A percentile compares a stretch with the other conserved stretches of the same genome.
Evolutionary conservation across 176 grass and related monocot species (phyloP).

Genomic region (Zizania latifolia): DNA sequence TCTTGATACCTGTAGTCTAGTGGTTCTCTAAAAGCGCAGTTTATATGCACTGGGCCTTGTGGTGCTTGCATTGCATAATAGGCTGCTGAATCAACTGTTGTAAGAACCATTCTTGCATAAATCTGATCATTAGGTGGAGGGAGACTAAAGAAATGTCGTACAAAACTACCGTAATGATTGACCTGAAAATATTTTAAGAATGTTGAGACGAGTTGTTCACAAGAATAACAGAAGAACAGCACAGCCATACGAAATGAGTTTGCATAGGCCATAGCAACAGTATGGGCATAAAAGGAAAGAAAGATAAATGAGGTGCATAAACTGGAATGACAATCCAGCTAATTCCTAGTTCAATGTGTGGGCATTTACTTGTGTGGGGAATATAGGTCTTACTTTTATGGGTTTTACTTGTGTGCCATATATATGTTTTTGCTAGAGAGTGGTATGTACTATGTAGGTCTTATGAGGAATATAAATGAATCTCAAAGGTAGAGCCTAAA

Average conservation of each 20-base stretch:
- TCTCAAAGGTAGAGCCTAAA: background rate
- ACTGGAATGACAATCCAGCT: background rate
- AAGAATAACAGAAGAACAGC: slow-evolving; percentile 5
- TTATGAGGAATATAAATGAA: background rate
- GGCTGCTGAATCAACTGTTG: slow-evolving; percentile 79
- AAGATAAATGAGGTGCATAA: background rate
- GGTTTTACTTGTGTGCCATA: background rate
- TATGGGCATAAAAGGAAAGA: background rate
- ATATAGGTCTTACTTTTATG: background rate
- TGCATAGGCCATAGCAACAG: background rate
- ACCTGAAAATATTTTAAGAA: slow-evolving; percentile 50
- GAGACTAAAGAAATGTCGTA: slow-evolving; percentile 73
- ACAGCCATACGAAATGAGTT: background rate
- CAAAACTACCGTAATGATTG: slow-evolving; percentile 88
- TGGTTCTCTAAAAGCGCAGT: slow-evolving; percentile 86
- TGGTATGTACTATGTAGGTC: background rate
- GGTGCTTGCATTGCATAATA: slow-evolving; percentile 67
- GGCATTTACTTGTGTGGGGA: background rate
- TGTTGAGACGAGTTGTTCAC: background rate
- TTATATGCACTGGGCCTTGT: slow-evolving; percentile 83
- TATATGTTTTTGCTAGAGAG: background rate
- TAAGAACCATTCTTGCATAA: slow-evolving; percentile 68
- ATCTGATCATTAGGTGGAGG: slow-evolving; percentile 76
- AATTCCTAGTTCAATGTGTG: background rate
- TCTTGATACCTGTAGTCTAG: slow-evolving; percentile 50